phyloP scores from a whole-genome alignment of 1,284 basidiomycete genomes.

The Rhodotorula sp. region DNA sequence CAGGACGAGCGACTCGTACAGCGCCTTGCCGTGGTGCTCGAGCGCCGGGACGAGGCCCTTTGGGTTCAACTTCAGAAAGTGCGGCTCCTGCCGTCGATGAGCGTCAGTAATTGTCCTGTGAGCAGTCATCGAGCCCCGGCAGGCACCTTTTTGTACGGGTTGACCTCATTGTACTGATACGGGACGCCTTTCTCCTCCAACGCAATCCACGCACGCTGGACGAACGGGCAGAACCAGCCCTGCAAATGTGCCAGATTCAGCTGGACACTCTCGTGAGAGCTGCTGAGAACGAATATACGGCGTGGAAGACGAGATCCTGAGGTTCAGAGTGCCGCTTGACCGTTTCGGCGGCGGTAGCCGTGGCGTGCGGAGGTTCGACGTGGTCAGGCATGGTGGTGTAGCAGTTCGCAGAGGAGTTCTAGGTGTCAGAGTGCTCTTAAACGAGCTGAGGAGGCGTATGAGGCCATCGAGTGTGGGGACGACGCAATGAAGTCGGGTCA shows the following conservation, averaged over 20 bases:
- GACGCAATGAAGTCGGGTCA: too few relatives aligned
- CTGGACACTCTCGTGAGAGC: not conserved
- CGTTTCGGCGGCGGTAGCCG: conserved; percentile 32
- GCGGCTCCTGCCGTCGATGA: conserved; percentile 5
- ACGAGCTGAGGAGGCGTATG: too few relatives aligned
- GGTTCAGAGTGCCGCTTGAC: conserved; percentile 45
- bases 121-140: not conserved
- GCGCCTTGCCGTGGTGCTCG: conserved; percentile 60
- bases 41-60: conserved; percentile 52
- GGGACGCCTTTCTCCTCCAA: conserved; percentile 60
- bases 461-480: too few relatives aligned
- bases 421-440: too few relatives aligned
- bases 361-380: conserved; percentile 33
- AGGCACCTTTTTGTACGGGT: conserved; percentile 42
- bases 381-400: conserved; percentile 16
- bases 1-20: conserved; percentile 64
- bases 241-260: conserved; percentile 44
- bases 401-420: too few relatives aligned
- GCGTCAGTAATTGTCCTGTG: not conserved
- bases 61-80: conserved; percentile 43
- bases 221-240: conserved; percentile 39
- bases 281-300: conserved; percentile 37
- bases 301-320: conserved; percentile 53
- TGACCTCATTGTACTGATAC: conserved; percentile 58
- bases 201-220: conserved; percentile 42